These are phyloP conservation scores for Gossypium davidsonii DNA, from an alignment of 441 rosid species.

Conservation along the genomic window DNA sequence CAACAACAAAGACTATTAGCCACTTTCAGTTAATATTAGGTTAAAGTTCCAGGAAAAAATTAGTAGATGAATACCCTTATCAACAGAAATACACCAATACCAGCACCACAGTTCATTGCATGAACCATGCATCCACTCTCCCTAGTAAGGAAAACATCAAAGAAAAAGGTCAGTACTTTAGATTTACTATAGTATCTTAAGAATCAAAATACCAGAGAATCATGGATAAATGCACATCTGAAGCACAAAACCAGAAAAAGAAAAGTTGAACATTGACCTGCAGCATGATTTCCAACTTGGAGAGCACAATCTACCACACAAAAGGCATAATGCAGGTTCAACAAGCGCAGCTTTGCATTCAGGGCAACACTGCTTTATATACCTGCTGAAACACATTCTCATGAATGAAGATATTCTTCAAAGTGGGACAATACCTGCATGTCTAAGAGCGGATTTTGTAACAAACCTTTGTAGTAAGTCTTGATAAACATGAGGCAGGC, in stretches of 20 bases:
- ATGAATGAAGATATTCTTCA: slow-evolving; percentile 13
- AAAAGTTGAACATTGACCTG: slow-evolving; percentile 50
- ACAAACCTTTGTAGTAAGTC: slow-evolving; percentile 84
- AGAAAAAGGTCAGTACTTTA: slow-evolving; percentile 1
- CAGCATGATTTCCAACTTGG: slow-evolving; percentile 79
- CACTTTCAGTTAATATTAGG: slow-evolving; percentile 9
- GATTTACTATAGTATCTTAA: neutral
- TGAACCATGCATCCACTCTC: slow-evolving; percentile 67
- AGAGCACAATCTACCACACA: slow-evolving; percentile 92
- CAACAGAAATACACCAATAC: slow-evolving; percentile 80
- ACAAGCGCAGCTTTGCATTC: slow-evolving; percentile 49
- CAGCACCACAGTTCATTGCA: slow-evolving; percentile 82
- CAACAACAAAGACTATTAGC: slow-evolving; percentile 17
- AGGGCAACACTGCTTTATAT: slow-evolving; percentile 64
- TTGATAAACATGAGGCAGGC: slow-evolving; percentile 78
- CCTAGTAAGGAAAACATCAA: slow-evolving; percentile 30
- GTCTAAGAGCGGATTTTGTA: slow-evolving; percentile 11
- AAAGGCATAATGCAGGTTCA: slow-evolving; percentile 82
- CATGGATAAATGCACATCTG: slow-evolving; percentile 5
- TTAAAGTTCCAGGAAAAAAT: neutral
- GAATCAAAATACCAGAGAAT: neutral
- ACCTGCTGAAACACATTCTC: slow-evolving; percentile 43
- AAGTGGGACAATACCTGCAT: neutral
- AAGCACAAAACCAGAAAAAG: slow-evolving; percentile 10
- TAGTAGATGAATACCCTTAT: slow-evolving; percentile 51